phyloP scores from a whole-genome alignment of 1,139 yeast species.

The Geotrichum reessii region DNA sequence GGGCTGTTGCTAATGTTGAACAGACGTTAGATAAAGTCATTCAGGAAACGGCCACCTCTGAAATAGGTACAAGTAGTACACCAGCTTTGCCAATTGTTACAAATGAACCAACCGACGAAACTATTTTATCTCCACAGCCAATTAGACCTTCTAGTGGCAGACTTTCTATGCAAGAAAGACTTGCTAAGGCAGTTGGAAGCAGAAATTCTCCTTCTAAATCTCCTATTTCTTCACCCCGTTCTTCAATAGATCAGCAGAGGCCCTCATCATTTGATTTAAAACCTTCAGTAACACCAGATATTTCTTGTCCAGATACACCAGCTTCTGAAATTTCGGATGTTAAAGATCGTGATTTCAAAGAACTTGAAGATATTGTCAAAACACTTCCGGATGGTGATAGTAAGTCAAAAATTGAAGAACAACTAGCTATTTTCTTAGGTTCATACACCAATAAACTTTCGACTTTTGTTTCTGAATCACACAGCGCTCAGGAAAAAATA shows the following conservation, averaged over 20 bases:
- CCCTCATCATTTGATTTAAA: neutral
- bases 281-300: neutral
- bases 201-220: constrained; percentile 14
- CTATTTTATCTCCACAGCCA: constrained; percentile 8
- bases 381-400: neutral
- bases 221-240: constrained; percentile 10
- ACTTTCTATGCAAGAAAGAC: constrained; percentile 68
- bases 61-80: constrained; percentile 1
- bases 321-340: neutral
- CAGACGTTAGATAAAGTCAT: constrained; percentile 36
- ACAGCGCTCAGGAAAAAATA: constrained; percentile 22
- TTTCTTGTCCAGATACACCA: neutral
- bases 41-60: constrained; percentile 25
- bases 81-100: constrained; percentile 8
- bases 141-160: constrained; percentile 38
- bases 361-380: neutral
- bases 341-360: neutral
- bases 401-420: constrained; percentile 1
- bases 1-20: constrained; percentile 40
- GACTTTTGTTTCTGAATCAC: constrained; percentile 18
- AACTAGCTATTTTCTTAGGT: constrained; percentile 13
- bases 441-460: constrained; percentile 9
- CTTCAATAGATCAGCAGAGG: constrained; percentile 10
- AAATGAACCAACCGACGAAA: constrained; percentile 6
- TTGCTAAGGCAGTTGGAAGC: constrained; percentile 68